Evolutionary conservation across 2,329 filamentous ascomycete species (phyloP).

Genomic region (Monosporascus sp.): DNA sequence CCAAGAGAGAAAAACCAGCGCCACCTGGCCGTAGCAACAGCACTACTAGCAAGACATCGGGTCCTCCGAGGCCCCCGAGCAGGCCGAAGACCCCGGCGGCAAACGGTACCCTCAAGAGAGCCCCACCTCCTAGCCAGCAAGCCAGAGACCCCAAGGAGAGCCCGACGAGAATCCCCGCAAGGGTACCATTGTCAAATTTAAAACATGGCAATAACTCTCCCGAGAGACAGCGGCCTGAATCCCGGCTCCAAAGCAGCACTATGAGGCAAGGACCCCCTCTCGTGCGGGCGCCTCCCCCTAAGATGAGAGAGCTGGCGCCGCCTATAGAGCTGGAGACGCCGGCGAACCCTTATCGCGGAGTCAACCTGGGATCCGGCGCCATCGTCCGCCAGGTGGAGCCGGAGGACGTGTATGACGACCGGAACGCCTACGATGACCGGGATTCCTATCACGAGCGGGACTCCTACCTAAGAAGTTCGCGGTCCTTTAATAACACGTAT

Average conservation of each 20-base stretch:
- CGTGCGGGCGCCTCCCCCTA: conserved; percentile 71
- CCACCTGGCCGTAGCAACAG: conserved; percentile 33
- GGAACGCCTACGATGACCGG: conserved; percentile 28
- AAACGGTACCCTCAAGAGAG: conserved; percentile 28
- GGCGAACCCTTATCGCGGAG: conserved; percentile 41
- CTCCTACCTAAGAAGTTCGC: conserved; percentile 35
- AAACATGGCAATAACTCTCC: conserved; percentile 74
- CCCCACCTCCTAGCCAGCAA: conserved; percentile 18
- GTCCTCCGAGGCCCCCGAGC: conserved; percentile 26
- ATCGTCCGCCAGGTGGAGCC: conserved; percentile 59
- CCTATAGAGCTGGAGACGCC: conserved; percentile 48
- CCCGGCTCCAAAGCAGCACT: conserved; percentile 36
- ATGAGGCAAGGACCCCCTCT: conserved; percentile 50
- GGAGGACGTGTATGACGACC: conserved; percentile 83
- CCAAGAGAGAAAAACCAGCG: conserved; percentile 30
- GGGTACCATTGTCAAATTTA: conserved; percentile 64
- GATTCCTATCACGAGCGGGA: conserved; percentile 26
- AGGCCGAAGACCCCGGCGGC: conserved; percentile 52
- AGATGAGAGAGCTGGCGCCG: conserved; percentile 75
- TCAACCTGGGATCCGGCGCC: conserved; percentile 45
- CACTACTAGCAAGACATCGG: conserved; percentile 26
- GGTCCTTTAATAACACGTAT: neutral
- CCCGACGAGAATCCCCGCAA: conserved; percentile 64
- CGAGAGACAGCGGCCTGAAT: conserved; percentile 55
- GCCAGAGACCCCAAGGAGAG: conserved; percentile 39